These are phyloP conservation scores for Lachnellula cervina DNA, from an alignment of 2,329 filamentous ascomycete species.

Conservation along the genomic window DNA sequence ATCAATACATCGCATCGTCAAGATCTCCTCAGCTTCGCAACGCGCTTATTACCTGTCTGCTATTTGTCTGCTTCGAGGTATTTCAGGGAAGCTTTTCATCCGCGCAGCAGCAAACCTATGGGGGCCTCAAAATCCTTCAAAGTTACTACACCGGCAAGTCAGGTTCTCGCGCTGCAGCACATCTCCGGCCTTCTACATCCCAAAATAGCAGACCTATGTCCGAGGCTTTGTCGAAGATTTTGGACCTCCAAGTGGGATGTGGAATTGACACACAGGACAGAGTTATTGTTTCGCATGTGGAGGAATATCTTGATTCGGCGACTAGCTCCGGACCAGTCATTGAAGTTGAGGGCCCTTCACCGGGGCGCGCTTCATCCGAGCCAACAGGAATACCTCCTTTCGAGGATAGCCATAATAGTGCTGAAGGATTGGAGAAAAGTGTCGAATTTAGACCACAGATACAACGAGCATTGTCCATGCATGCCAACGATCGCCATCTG, in stretches of 20 bases:
- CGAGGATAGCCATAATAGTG: background rate
- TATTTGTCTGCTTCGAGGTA: conserved; percentile 30
- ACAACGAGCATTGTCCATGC: background rate
- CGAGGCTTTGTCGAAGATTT: conserved; percentile 6
- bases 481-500: conserved; percentile 2
- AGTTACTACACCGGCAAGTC: conserved; percentile 29
- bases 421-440: background rate
- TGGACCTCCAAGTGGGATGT: conserved; percentile 18
- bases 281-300: conserved; percentile 18
- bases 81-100: conserved; percentile 48
- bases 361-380: background rate
- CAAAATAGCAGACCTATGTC: background rate
- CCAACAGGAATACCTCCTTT: background rate
- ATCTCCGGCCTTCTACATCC: conserved; percentile 3
- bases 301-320: conserved; percentile 22
- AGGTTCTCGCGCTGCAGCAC: conserved; percentile 17
- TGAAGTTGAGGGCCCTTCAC: background rate
- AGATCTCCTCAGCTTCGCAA: conserved; percentile 37
- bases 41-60: conserved; percentile 28
- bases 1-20: conserved; percentile 41
- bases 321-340: background rate
- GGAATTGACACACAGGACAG: conserved; percentile 16
- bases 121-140: conserved; percentile 50
- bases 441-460: background rate
- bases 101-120: conserved; percentile 56